These are phyloP conservation scores for Daldinia childiae DNA, from an alignment of 495 filamentous ascomycete species.

Conservation along the genomic window DNA sequence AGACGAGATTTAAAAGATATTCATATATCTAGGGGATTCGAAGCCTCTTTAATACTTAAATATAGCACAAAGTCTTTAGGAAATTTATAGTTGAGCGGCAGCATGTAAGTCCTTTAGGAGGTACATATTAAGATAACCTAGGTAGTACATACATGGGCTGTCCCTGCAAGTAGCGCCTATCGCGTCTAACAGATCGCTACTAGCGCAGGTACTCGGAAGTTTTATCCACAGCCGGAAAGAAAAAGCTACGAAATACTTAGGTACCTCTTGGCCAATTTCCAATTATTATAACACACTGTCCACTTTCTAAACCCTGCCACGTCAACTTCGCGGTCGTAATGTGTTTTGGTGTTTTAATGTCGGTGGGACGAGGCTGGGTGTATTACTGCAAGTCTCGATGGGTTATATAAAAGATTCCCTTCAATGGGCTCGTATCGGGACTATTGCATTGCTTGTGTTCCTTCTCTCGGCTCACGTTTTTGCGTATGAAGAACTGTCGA, in stretches of 20 bases:
- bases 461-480: conserved; percentile 31
- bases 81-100: too few species aligned
- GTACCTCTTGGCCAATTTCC: conserved; percentile 13
- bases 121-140: too few species aligned
- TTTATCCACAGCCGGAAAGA: background rate
- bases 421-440: conserved; percentile 32
- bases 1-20: too few species aligned
- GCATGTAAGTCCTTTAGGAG: too few species aligned
- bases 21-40: too few species aligned
- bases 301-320: conserved; percentile 4
- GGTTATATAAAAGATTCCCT: conserved; percentile 23
- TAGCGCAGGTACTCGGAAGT: conserved; percentile 1
- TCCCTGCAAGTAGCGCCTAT: background rate
- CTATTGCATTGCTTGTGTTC: conserved; percentile 29
- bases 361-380: conserved; percentile 10
- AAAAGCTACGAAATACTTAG: background rate
- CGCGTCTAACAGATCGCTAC: background rate
- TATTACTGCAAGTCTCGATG: conserved; percentile 15
- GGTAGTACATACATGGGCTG: background rate
- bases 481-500: conserved; percentile 79
- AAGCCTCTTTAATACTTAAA: too few species aligned
- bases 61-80: too few species aligned
- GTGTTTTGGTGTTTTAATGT: conserved; percentile 14
- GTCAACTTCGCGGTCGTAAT: background rate
- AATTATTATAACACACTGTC: conserved; percentile 8